These are phyloP conservation scores for Millerozyma acaciae DNA, from an alignment of 805 yeast species.

Conservation along the genomic window DNA sequence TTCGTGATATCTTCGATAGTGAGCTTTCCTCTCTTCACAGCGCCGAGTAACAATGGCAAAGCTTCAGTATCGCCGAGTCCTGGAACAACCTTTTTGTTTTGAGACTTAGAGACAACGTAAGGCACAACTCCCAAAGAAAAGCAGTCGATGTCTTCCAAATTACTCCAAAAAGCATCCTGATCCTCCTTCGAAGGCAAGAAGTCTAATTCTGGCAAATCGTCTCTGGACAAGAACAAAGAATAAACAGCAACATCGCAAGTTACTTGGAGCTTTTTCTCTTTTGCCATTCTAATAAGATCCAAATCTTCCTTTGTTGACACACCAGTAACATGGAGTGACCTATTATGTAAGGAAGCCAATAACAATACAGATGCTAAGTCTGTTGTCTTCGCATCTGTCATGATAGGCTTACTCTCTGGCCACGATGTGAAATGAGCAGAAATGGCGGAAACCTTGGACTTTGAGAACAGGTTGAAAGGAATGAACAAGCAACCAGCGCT, in stretches of 20 bases:
- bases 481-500: slow-evolving; percentile 76
- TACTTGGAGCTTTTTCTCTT: slow-evolving; percentile 73
- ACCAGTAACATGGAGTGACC: slow-evolving; percentile 85
- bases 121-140: slow-evolving; percentile 85
- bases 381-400: slow-evolving; percentile 89
- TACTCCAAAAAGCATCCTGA: slow-evolving; percentile 78
- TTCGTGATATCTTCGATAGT: slow-evolving; percentile 67
- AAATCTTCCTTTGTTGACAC: slow-evolving; percentile 79
- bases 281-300: slow-evolving; percentile 78
- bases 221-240: slow-evolving; percentile 70
- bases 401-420: slow-evolving; percentile 80
- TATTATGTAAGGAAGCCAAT: slow-evolving; percentile 80
- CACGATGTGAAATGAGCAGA: slow-evolving; percentile 77
- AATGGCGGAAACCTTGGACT: slow-evolving; percentile 69
- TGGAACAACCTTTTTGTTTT: slow-evolving; percentile 56
- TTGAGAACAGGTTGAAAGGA: slow-evolving; percentile 70
- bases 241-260: slow-evolving; percentile 87
- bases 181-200: slow-evolving; percentile 80
- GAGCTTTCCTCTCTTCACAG: slow-evolving; percentile 69
- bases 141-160: slow-evolving; percentile 70
- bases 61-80: slow-evolving; percentile 81
- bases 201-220: slow-evolving; percentile 64
- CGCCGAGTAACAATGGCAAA: slow-evolving; percentile 75
- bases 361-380: slow-evolving; percentile 89
- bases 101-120: slow-evolving; percentile 61